Evolutionary conservation across 306 rosid species (phyloP).

Genomic region (Inga laurina): DNA sequence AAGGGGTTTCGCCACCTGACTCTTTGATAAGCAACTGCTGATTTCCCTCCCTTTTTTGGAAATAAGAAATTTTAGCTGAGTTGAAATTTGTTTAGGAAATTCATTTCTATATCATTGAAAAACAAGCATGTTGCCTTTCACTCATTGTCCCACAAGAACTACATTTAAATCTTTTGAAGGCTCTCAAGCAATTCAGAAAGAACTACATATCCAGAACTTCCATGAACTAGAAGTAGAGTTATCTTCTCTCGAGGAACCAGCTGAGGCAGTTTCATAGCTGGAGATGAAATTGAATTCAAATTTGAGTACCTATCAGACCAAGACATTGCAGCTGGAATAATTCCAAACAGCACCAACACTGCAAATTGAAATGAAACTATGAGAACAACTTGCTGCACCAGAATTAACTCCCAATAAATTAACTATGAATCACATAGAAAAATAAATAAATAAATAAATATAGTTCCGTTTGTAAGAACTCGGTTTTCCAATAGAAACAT

Average conservation of each 20-base stretch:
- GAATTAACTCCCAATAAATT: neutral
- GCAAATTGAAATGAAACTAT: slow-evolving; percentile 17
- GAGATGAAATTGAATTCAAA: slow-evolving; percentile 23
- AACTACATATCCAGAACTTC: slow-evolving; percentile 65
- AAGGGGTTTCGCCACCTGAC: no score
- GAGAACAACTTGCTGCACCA: slow-evolving; percentile 22
- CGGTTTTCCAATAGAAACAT: neutral
- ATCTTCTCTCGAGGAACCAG: slow-evolving; percentile 83
- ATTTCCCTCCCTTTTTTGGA: no score
- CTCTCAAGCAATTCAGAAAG: slow-evolving; percentile 59
- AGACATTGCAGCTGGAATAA: slow-evolving; percentile 77
- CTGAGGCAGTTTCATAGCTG: slow-evolving; percentile 44
- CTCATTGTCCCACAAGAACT: neutral
- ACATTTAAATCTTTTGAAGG: slow-evolving; percentile 22
- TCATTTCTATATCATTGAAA: no score
- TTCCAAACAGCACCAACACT: slow-evolving; percentile 77
- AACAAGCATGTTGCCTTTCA: neutral
- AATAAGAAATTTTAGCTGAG: no score
- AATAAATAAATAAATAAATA: neutral
- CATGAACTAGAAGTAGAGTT: slow-evolving; percentile 64
- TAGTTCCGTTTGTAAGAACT: neutral
- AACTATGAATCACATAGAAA: neutral
- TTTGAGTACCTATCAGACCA: slow-evolving; percentile 70
- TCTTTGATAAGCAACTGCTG: no score
- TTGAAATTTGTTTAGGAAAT: no score